Evolutionary conservation across 306 rosid genomes (phyloP), one percentile per base, ranked within the genome.

Genomic region (Trifolium fragiferum): DNA sequence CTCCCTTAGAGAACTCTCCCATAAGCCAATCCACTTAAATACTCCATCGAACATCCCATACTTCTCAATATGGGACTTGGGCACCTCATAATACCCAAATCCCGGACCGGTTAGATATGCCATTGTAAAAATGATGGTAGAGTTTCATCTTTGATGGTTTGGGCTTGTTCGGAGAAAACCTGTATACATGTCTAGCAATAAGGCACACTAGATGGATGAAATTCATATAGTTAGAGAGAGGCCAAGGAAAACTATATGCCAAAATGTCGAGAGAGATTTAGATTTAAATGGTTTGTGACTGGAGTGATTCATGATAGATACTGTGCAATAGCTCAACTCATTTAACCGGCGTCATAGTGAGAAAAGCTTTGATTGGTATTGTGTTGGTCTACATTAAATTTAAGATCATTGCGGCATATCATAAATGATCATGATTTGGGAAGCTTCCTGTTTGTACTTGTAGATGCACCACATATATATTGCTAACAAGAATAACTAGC

Each of bases 351-450:
- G 0, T 30, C 72, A 43, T 10, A 14, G 19, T 67, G 38, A 27
- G 35, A 67, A 41, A 41, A 44, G 57, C 9, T 8, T 67, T 67
- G 57, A 23, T 43, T 67, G 72, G 53, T n/a, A 21, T 11, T 38
- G 6, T 65, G 33, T 11, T 41, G 53, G 5, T 66, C 12, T 35
- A 21, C 37, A 21, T 35, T 44, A 57, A 46, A 44, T 12, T 68
- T 37, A 15, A 68, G 19, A 30, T 47, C 72, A 68, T 47, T 68
- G 70, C 61, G 49, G 10, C 27, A 46, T 76, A 43, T 76, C 69
- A 32, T 76, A 58, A 76, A 32, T 70, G 62, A 14, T 19, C 30
- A 59, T 10, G 57, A 60, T 15, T 16, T 77, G 37, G 60, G 73
- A 72, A 71, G 11, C 40, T 8, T 70, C 47, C 63, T 55, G 38